Evolutionary conservation across 108 stramenopile species (phyloP), one percentile per base, ranked within the genome.

Genomic region (Nitzschia sp.): DNA sequence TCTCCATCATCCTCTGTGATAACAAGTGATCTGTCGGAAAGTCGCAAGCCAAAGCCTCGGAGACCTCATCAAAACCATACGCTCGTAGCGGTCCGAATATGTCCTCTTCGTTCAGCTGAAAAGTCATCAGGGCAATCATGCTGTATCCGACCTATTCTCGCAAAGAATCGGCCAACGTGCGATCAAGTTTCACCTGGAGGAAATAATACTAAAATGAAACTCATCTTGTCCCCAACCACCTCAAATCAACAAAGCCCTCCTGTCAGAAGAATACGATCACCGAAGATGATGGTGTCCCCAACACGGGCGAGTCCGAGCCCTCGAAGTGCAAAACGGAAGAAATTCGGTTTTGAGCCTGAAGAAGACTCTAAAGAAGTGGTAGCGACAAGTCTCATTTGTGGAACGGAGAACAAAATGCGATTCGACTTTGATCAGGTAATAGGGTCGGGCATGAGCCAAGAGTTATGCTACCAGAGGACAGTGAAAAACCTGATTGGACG

Each of bases 371-470:
- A 41, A 41, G 38, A 41, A 41, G 13, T 41, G 9, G 13, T 41
- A 41, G 6, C 38, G 4, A 31, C 55, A 28, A 56, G 55, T 56
- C 28, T 56, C 11, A 32, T 56, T 32, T 32, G 9, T 31, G 55
- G 55, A 31, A 32, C 30, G 29, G 55, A 61, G 21, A 45, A 61
- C 21, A 19, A 38, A 2, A 16, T 25, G 26, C 36, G 41, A 23
- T 80, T 75, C 34, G 48, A 66, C 3, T 75, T 58, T 55, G 69
- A 80, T 71, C 59, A 61, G 8, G 73, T 66, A 6, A 52, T 80
- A 66, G 69, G 30, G 33, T 41, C 64, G 0, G 22, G 41, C n/a
- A 34, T 65, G 62, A 75, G 63, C 8, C 75, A 76, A 48, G 22
- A 63, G 29, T 50, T 72, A 11, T 59, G 60, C 3, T 81, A 81